Evolutionary conservation across 257 asterid genomes (phyloP).

Genomic region (Scutellaria minor): DNA sequence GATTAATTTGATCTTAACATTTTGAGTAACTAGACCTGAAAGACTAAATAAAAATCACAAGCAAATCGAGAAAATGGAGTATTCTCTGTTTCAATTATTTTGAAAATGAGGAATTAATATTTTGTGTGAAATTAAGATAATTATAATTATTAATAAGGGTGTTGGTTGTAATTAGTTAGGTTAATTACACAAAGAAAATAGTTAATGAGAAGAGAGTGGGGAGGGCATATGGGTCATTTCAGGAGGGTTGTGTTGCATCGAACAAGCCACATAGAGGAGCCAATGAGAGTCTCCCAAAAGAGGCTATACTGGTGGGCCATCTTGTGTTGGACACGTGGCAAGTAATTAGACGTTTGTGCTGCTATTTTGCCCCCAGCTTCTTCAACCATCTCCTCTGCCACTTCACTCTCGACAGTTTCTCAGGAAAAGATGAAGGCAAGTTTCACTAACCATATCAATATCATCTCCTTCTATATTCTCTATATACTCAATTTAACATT

Average conservation of each 20-base stretch:
- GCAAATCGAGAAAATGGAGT: too few relatives aligned
- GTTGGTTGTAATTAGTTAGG: too few relatives aligned
- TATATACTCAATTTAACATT: too few relatives aligned
- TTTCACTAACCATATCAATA: neutral
- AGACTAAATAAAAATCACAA: too few relatives aligned
- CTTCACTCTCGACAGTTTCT: constrained; percentile 11
- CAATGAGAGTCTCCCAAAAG: constrained; percentile 36
- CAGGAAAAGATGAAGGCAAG: constrained; percentile 16
- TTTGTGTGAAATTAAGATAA: neutral
- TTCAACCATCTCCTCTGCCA: constrained; percentile 9
- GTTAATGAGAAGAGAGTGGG: neutral
- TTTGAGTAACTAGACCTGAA: too few relatives aligned
- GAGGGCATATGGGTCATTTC: constrained; percentile 34
- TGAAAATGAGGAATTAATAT: too few relatives aligned
- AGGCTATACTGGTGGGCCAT: constrained; percentile 30
- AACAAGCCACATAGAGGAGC: constrained; percentile 40
- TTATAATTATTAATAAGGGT: neutral
- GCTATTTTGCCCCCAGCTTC: constrained; percentile 12
- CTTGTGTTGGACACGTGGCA: constrained; percentile 33
- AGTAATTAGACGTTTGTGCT: neutral
- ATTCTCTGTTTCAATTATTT: too few relatives aligned
- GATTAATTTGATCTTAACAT: too few relatives aligned
- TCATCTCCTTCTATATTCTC: too few relatives aligned
- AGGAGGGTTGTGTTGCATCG: constrained; percentile 32
- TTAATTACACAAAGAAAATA: too few relatives aligned